phyloP scores from a whole-genome alignment of 169 alveolate species.

The Plasmodium relictum region DNA sequence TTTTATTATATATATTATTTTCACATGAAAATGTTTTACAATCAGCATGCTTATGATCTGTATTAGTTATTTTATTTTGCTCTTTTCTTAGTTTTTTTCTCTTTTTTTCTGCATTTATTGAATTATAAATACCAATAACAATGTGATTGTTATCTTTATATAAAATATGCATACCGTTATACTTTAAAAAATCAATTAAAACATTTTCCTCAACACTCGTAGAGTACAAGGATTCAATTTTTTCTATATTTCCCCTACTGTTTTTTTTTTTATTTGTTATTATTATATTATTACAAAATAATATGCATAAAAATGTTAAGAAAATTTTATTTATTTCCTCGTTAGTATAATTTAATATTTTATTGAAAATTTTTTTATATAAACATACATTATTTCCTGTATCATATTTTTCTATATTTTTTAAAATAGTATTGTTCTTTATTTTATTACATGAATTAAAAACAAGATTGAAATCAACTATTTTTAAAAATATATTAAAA shows the following conservation, averaged over 20 bases:
- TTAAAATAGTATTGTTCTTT: background rate
- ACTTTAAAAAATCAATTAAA: conserved; percentile 17
- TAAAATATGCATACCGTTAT: conserved; percentile 24
- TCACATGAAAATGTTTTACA: background rate
- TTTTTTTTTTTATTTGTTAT: conserved; percentile 8
- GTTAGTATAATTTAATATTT: conserved; percentile 15
- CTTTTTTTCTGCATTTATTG: no score
- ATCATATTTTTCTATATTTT: background rate
- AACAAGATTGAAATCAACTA: conserved; percentile 2
- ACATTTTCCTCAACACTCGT: conserved; percentile 12
- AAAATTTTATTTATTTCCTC: conserved; percentile 32
- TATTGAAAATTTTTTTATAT: conserved; percentile 2
- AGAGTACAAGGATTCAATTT: conserved; percentile 33
- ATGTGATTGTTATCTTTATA: background rate
- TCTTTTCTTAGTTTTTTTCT: no score
- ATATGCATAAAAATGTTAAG: conserved; percentile 38
- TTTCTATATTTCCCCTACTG: background rate
- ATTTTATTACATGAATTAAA: background rate
- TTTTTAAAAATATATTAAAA: background rate
- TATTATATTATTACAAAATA: conserved; percentile 28
- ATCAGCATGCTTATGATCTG: background rate
- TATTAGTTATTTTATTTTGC: background rate
- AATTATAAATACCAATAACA: conserved; percentile 13
- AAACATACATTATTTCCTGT: background rate
- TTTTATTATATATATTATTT: no score